Conservation (phyloP, 192 early-diverging fungal species). For the Lunasporangiospora selenospora region DNA sequence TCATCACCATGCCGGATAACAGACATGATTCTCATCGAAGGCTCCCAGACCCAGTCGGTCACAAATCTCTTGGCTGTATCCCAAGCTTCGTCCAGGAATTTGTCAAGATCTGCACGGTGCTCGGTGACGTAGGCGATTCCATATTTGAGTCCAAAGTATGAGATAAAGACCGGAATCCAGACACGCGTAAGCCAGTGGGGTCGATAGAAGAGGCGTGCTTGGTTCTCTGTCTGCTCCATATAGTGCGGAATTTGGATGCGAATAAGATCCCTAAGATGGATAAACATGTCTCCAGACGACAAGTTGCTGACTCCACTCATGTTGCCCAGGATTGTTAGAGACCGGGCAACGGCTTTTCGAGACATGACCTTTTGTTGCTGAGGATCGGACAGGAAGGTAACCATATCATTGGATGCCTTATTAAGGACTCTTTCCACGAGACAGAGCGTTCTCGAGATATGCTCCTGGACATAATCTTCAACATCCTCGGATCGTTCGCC, state of each 20-base stretch:
- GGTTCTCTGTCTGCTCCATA: slow-evolving; percentile 27
- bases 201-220: slow-evolving; percentile 56
- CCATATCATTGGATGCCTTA: slow-evolving; percentile 39
- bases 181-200: slow-evolving; percentile 64
- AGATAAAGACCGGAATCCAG: slow-evolving; percentile 69
- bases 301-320: slow-evolving; percentile 16
- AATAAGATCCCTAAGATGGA: slow-evolving; percentile 41
- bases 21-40: slow-evolving; percentile 71
- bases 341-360: slow-evolving; percentile 15
- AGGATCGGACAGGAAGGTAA: slow-evolving; percentile 8
- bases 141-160: slow-evolving; percentile 52
- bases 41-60: slow-evolving; percentile 80
- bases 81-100: slow-evolving; percentile 55
- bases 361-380: slow-evolving; percentile 22
- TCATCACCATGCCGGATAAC: slow-evolving; percentile 85
- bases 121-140: slow-evolving; percentile 54
- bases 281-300: slow-evolving; percentile 9
- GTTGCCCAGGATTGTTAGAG: slow-evolving; percentile 31
- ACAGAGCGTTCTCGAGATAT: slow-evolving; percentile 27
- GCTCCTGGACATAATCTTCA: slow-evolving; percentile 37
- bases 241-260: slow-evolving; percentile 41
- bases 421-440: slow-evolving; percentile 22
- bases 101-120: slow-evolving; percentile 57
- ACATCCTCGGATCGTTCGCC: slow-evolving; percentile 6
- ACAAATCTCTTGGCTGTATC: slow-evolving; percentile 70